Percentiles rank a stretch among this genome's conserved stretches.
These are phyloP conservation scores for Schwanniomyces occidentalis DNA, from an alignment of 805 yeast genomes.

Conservation along the genomic window DNA sequence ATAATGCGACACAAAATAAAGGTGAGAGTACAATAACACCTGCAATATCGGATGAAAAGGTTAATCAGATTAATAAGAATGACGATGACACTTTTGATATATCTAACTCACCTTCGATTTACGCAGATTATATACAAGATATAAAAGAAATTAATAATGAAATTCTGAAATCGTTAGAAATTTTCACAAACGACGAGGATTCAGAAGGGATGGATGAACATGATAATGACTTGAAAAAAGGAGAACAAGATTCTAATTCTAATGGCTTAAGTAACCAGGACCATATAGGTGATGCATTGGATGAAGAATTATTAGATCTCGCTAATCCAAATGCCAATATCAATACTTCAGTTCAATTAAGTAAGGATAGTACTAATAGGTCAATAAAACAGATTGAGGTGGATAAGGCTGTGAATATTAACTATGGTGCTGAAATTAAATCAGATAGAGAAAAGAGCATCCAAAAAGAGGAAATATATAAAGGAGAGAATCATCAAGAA, in stretches of 20 bases:
- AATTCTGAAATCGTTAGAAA: constrained; percentile 10
- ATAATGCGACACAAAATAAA: too few relatives aligned
- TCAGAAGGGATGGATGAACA: not conserved
- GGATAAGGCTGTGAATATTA: not conserved
- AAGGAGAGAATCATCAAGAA: not conserved
- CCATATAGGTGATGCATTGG: not conserved
- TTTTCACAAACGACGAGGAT: not conserved
- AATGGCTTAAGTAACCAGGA: not conserved
- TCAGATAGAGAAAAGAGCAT: not conserved
- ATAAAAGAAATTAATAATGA: constrained; percentile 17
- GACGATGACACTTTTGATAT: not conserved
- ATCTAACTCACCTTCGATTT: constrained; percentile 1
- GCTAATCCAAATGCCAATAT: not conserved
- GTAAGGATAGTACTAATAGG: not conserved
- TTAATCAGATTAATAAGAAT: not conserved
- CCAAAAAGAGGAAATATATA: not conserved
- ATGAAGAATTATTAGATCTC: not conserved
- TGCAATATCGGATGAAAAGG: too few relatives aligned
- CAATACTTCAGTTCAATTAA: not conserved
- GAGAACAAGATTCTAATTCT: not conserved
- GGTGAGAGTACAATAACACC: too few relatives aligned
- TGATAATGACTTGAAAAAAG: not conserved
- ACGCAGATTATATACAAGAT: constrained; percentile 17
- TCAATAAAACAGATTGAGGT: not conserved
- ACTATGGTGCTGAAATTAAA: too few relatives aligned